Base-by-base conservation (phyloP, 2,329 filamentous ascomycete genomes). In the Fusarium sp. region DNA sequence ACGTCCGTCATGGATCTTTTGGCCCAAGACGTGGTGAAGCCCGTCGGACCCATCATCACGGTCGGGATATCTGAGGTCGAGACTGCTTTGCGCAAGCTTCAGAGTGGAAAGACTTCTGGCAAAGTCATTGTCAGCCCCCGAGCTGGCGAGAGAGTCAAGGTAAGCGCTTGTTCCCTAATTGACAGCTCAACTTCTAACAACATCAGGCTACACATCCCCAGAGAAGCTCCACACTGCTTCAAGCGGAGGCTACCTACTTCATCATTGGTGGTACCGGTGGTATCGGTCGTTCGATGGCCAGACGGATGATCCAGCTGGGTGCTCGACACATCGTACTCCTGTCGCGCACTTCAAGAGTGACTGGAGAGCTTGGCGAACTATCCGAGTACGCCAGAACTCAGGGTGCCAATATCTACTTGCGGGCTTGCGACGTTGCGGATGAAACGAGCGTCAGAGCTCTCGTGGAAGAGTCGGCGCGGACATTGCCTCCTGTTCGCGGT, bases 221-320 rank as follows among this genome's bases (percentile, higher is more conserved):
- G 16, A 20, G 46, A 33, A 51, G 6, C 25, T 4, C 46, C 3
- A 8, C 6, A 4, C 0, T 51, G 27, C 46, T 51, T 20, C 46
- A 16, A 20, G 27, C 6, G 2, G 46, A 67, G 14, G 63, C 31
- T 11, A 58, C 65, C 1, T 85, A 85, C 66, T 77, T 85, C 58
- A 74, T 85, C 31, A 79, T 83, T 33, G 83, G 83, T 14, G 81
- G 83, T 18, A 80, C 81, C 0, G 83, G 83, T 27, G 83, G 81
- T 13, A 76, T 85, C 13, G 83, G 83, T 6, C 77, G 79, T 31
- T 81, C 79, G 65, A 80, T 85, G 73, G 76, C 81, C 6, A 77
- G 77, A 1, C 84, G 81, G 81, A 83, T 85, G 82, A 76, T 81
- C 6, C 74, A 75, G 36, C 78, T 81, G 31, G 83, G 83, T 4